A percentile compares a stretch with the other conserved stretches of the same genome.
Evolutionary conservation across 495 filamentous ascomycete species (phyloP).

Genomic region (Immersiella caudata): DNA sequence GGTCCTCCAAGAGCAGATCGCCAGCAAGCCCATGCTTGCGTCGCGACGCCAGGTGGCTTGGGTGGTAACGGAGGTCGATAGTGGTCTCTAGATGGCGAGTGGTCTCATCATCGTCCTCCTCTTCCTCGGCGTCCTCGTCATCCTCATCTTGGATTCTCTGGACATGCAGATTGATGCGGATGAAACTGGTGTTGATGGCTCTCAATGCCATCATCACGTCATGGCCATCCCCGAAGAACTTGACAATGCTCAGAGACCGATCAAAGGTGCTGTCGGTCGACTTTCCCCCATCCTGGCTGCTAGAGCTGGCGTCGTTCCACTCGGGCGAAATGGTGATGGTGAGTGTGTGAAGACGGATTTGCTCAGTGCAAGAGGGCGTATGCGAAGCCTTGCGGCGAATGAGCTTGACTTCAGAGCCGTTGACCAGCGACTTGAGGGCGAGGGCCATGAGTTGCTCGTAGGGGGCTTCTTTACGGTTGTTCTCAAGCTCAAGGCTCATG

Average conservation of each 20-base stretch:
- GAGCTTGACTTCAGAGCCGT: not conserved
- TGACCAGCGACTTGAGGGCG: slow-evolving; percentile 26
- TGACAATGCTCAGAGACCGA: slow-evolving; percentile 27
- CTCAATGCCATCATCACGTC: slow-evolving; percentile 24
- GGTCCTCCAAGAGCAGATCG: slow-evolving; percentile 26
- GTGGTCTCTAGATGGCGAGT: slow-evolving; percentile 34
- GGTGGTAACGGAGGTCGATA: slow-evolving; percentile 31
- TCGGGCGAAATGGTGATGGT: slow-evolving; percentile 25
- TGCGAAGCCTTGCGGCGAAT: not conserved
- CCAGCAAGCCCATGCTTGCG: not conserved
- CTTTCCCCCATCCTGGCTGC: not conserved
- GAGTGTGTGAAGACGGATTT: slow-evolving; percentile 38
- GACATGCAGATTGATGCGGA: slow-evolving; percentile 33
- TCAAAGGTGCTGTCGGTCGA: not conserved
- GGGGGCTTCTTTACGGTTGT: slow-evolving; percentile 30
- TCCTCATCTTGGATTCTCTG: slow-evolving; percentile 10
- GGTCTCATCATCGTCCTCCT: not conserved
- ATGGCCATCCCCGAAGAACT: slow-evolving; percentile 26
- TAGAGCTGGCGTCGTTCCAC: not conserved
- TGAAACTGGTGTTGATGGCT: slow-evolving; percentile 27
- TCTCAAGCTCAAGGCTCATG: slow-evolving; percentile 41
- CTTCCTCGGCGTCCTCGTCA: slow-evolving; percentile 2
- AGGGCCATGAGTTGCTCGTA: slow-evolving; percentile 30
- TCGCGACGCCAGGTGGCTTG: slow-evolving; percentile 15
- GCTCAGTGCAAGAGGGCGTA: not conserved